Conservation (phyloP, 1,284 basidiomycete species). For the Microbotryum scabiosae region DNA sequence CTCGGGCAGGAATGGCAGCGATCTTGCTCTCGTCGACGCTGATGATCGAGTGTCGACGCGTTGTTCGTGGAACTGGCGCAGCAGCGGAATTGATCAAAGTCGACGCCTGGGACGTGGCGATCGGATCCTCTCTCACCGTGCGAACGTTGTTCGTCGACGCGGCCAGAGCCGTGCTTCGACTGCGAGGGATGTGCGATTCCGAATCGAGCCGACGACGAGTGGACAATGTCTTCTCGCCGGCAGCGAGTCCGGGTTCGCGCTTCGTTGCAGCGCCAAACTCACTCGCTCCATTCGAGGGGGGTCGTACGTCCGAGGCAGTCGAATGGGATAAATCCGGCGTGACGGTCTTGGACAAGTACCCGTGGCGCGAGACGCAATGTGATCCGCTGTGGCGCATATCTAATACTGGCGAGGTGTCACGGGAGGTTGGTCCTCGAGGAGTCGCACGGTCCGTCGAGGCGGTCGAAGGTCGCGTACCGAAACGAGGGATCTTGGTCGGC, state of each 20-base stretch:
- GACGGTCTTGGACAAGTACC: conserved; percentile 44
- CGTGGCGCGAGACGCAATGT: too few species aligned
- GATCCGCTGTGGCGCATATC: too few species aligned
- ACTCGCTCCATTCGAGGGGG: too few species aligned
- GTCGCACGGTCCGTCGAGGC: background rate
- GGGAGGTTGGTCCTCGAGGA: background rate
- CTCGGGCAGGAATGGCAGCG: background rate
- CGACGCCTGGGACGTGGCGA: background rate
- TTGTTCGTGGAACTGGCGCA: too few species aligned
- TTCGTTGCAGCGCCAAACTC: conserved; percentile 11
- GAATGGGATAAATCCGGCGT: conserved; percentile 48
- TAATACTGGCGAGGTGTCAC: conserved; percentile 57
- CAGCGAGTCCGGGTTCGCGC: conserved; percentile 7
- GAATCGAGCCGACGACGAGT: conserved; percentile 17
- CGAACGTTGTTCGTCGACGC: background rate
- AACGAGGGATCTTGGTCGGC: conserved; percentile 85
- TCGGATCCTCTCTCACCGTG: background rate
- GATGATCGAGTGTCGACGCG: background rate
- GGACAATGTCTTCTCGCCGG: conserved; percentile 14
- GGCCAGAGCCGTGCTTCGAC: conserved; percentile 23
- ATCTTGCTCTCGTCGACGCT: background rate
- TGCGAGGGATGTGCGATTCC: conserved; percentile 27
- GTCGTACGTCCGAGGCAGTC: conserved; percentile 35
- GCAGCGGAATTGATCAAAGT: too few species aligned
- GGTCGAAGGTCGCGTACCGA: background rate